Evolutionary conservation across 108 stramenopile genomes (phyloP).

Genomic region (Ochromonas danica): DNA sequence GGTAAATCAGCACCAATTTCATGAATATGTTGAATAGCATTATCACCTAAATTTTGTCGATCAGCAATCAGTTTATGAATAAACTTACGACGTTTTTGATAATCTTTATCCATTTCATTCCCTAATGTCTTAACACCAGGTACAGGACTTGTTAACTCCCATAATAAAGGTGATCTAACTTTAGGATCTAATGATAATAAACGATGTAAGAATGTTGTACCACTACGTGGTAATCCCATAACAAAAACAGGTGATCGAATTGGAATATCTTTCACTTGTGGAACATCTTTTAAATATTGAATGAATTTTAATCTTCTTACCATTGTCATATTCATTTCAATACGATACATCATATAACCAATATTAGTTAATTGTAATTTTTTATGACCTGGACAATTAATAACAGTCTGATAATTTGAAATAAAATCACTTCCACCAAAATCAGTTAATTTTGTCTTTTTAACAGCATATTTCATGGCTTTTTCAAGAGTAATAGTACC

Average conservation of each 20-base stretch:
- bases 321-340: slow-evolving; percentile 19
- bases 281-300: slow-evolving; percentile 9
- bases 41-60: slow-evolving; percentile 10
- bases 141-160: slow-evolving; percentile 9
- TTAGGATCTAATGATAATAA: slow-evolving; percentile 27
- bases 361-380: neutral
- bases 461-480: slow-evolving; percentile 28
- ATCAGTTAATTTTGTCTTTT: slow-evolving; percentile 30
- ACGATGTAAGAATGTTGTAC: slow-evolving; percentile 30
- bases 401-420: neutral
- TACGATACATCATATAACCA: neutral
- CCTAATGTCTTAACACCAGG: neutral
- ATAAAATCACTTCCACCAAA: slow-evolving; percentile 20
- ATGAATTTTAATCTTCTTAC: slow-evolving; percentile 15
- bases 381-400: neutral
- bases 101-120: neutral
- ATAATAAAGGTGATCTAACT: neutral
- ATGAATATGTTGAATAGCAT: slow-evolving; percentile 35
- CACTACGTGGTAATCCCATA: slow-evolving; percentile 22
- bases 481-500: slow-evolving; percentile 18
- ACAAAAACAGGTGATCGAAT: slow-evolving; percentile 26
- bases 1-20: slow-evolving; percentile 42
- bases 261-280: neutral
- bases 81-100: neutral
- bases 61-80: neutral